Conservation (phyloP, 2,329 filamentous ascomycete species). For the Exophiala aquamarina region DNA sequence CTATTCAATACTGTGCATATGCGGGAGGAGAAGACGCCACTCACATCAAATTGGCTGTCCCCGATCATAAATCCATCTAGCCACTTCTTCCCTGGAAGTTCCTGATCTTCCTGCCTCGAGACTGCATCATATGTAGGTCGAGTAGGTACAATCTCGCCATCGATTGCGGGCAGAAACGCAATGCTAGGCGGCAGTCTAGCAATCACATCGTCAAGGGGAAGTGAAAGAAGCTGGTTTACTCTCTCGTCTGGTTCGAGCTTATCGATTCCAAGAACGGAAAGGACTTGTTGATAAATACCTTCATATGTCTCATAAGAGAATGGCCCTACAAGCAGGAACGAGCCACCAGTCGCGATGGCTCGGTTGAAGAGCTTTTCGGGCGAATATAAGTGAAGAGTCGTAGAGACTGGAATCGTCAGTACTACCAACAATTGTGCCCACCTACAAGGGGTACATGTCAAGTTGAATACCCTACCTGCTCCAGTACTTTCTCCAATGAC, state of each 20-base stretch:
- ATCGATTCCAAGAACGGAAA: constrained; percentile 41
- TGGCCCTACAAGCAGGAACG: constrained; percentile 43
- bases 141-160: constrained; percentile 42
- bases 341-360: constrained; percentile 45
- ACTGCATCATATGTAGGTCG: constrained; percentile 25
- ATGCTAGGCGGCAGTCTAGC: constrained; percentile 39
- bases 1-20: too few species aligned
- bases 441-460: too few species aligned
- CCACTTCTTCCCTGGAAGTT: constrained; percentile 45
- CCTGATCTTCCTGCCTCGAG: constrained; percentile 27
- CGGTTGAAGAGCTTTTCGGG: constrained; percentile 42
- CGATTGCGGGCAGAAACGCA: constrained; percentile 40
- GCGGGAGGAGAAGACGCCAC: constrained; percentile 21
- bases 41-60: constrained; percentile 49
- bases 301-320: constrained; percentile 42
- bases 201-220: constrained; percentile 44
- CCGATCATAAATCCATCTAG: constrained; percentile 50
- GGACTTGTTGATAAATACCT: constrained; percentile 40
- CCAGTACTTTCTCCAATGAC: constrained; percentile 51
- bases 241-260: constrained; percentile 36
- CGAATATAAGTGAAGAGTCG: constrained; percentile 37
- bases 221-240: constrained; percentile 41
- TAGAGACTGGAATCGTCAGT: constrained; percentile 27
- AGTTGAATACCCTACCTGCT: constrained; percentile 36
- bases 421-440: too few species aligned